Evolutionary conservation across 2,329 filamentous ascomycete species (phyloP).

Genomic region (Tolypocladium ovalisporum): DNA sequence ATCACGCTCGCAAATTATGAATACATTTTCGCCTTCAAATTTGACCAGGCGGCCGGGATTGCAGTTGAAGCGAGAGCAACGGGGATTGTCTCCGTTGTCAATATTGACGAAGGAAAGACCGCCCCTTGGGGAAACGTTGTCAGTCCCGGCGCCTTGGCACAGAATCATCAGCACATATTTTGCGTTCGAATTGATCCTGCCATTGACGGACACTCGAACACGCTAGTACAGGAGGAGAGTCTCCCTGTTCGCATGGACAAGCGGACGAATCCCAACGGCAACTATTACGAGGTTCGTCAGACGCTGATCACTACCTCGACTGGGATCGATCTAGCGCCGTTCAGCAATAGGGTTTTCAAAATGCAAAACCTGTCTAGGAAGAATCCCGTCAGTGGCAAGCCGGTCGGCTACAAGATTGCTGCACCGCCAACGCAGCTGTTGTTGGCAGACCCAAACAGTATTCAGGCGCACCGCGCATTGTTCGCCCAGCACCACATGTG

Average conservation of each 20-base stretch:
- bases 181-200: constrained; percentile 50
- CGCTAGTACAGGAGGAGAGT: constrained; percentile 32
- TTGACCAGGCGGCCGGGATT: constrained; percentile 39
- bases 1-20: constrained; percentile 55
- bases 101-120: constrained; percentile 42
- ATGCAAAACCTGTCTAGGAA: constrained; percentile 31
- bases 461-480: constrained; percentile 26
- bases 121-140: constrained; percentile 51
- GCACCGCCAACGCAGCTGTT: constrained; percentile 26
- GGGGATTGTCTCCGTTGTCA: constrained; percentile 31
- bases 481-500: constrained; percentile 34
- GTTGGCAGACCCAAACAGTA: constrained; percentile 28
- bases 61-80: constrained; percentile 21
- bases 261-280: constrained; percentile 37
- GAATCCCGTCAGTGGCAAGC: constrained; percentile 32
- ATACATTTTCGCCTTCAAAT: constrained; percentile 32
- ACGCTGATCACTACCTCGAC: constrained; percentile 31
- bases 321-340: constrained; percentile 37
- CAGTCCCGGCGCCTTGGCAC: constrained; percentile 46
- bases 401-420: constrained; percentile 37
- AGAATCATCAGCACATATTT: constrained; percentile 60
- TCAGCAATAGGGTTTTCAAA: constrained; percentile 38
- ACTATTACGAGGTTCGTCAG: constrained; percentile 29
- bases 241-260: constrained; percentile 30
- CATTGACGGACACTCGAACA: constrained; percentile 48